Evolutionary conservation across 169 alveolate genomes (phyloP), one percentile per base, ranked within the genome.

Genomic region (Cryptosporidium baileyi): DNA sequence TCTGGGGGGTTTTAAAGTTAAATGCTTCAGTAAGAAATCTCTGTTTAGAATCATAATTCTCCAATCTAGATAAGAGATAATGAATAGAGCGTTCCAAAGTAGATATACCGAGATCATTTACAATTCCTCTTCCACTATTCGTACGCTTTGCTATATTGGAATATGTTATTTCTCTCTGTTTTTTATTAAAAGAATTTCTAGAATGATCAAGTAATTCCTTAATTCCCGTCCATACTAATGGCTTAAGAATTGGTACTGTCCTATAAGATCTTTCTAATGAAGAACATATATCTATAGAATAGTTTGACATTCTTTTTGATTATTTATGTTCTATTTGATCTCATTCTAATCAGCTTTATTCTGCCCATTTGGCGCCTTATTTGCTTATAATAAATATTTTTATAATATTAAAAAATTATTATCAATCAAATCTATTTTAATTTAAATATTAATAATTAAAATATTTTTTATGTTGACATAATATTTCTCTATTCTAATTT

Each of bases 241-340:
- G 65, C 54, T 54, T 74, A 22, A 74, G 22, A 22, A 74, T 54
- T 36, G 85, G 85, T 38, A 74, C 67, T 8, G 85, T 74, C 57
- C 85, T 51, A 36, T 74, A 74, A 7, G 85, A 67, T 47, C 74
- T 74, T 59, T 74, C 85, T 40, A 74, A 44, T 40, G 85, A 74
- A 59, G 85, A 74, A 57, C 36, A 38, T 22, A 57, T 51, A 54
- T 74, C 85, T 38, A 57, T 32, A 7, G 67, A 51, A 22, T 36
- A 74, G 30, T 34, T 59, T 11, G 65, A 40, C 85, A 74, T 74
- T 24, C 52, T 51, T 19, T 30, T 13, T 54, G 19, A 8, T 22
- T 7, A 9, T 32, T 49, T 45, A 11, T 41, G 19, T 45, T n/a
- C 22, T 5, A 5, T 38, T 26, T 65, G 41, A 11, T n/a, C 19